Conservation (phyloP, 75 land plant species). For the Sequoia sempervirens region DNA sequence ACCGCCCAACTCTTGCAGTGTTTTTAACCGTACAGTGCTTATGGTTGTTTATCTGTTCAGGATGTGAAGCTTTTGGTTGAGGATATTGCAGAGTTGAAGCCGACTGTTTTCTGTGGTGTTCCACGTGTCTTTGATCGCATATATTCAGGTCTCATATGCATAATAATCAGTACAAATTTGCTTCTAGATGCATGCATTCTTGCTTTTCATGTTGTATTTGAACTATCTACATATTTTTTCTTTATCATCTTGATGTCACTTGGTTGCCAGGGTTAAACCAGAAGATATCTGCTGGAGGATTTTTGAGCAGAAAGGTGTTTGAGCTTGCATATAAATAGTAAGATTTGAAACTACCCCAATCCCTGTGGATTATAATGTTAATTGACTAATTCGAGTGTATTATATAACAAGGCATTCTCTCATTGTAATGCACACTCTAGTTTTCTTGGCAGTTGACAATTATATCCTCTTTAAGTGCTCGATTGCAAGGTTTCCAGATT, state of each 20-base stretch:
- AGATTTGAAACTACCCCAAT: slow-evolving; percentile 15
- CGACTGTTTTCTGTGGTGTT: slow-evolving; percentile 94
- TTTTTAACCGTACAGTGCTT: not conserved
- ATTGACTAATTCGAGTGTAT: not conserved
- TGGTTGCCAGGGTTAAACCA: slow-evolving; percentile 47
- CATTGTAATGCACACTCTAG: not conserved
- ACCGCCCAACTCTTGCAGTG: not conserved
- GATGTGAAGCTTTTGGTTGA: slow-evolving; percentile 87
- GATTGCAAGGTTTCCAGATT: not conserved
- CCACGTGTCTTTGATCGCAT: slow-evolving; percentile 96
- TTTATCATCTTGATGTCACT: slow-evolving; percentile 7
- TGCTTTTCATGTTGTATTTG: not conserved
- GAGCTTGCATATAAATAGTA: slow-evolving; percentile 61
- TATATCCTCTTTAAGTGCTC: not conserved
- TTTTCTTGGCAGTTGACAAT: not conserved
- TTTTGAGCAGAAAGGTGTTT: slow-evolving; percentile 48
- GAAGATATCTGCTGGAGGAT: slow-evolving; percentile 54
- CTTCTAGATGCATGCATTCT: not conserved
- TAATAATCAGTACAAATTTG: not conserved
- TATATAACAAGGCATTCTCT: not conserved
- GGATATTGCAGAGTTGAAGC: slow-evolving; percentile 87
- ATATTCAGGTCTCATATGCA: slow-evolving; percentile 50
- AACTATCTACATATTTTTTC: not conserved
- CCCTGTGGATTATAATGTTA: not conserved
- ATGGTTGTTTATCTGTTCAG: slow-evolving; percentile 31